phyloP scores from a whole-genome alignment of 768 basidiomycete genomes.

The Boletus rex-veris region DNA sequence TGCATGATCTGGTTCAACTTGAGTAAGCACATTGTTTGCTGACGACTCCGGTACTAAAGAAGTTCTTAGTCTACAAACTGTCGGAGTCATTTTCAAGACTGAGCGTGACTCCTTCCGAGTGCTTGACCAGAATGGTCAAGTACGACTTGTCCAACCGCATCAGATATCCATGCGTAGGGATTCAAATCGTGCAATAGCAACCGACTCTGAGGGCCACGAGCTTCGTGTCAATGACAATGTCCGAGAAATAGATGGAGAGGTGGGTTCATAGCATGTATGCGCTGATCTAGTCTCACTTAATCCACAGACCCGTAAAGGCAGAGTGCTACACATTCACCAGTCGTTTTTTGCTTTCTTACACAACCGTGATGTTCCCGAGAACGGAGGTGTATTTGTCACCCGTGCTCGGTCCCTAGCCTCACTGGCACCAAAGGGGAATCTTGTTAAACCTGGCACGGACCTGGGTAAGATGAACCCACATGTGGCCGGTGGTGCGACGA shows the following conservation, averaged over 20 bases:
- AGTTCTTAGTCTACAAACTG: conserved; percentile 71
- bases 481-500: conserved; percentile 46
- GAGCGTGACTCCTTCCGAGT: conserved; percentile 96
- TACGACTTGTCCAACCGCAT: conserved; percentile 85
- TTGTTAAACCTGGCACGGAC: conserved; percentile 65
- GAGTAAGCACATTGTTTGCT: conserved; percentile 58
- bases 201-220: conserved; percentile 85
- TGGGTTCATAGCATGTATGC: conserved; percentile 32
- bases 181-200: conserved; percentile 78
- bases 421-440: conserved; percentile 79
- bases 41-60: conserved; percentile 9
- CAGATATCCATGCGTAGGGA: conserved; percentile 92
- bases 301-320: conserved; percentile 74
- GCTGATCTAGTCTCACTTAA: neutral
- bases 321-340: conserved; percentile 90
- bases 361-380: conserved; percentile 86
- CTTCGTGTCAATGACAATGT: conserved; percentile 86
- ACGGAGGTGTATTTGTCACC: conserved; percentile 93
- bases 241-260: conserved; percentile 88
- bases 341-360: conserved; percentile 92
- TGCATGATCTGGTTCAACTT: conserved; percentile 95
- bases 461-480: conserved; percentile 92
- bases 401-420: conserved; percentile 80
- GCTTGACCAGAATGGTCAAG: conserved; percentile 89
- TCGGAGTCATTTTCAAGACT: conserved; percentile 96